Evolutionary conservation across 129 eudicot genomes (phyloP), one percentile per base, ranked within the genome.

Genomic region (Centrapalus pauciflorus): DNA sequence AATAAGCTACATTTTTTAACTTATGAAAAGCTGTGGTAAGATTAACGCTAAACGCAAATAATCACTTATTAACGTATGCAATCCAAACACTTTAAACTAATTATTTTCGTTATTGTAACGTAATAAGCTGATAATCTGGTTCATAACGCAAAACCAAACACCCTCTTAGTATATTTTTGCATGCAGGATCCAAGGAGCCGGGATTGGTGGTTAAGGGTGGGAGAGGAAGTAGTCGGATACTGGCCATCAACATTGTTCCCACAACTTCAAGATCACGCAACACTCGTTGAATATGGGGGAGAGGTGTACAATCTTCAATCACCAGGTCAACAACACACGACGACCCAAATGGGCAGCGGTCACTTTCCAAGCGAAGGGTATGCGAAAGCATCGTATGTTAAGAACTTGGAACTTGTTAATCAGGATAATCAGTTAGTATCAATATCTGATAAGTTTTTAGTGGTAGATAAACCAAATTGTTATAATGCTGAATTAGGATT

Each of bases 311-410:
- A 67, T 17, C 26, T 48, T 29, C 41, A 4, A 32, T 0, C 13
- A 21, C 16, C 10, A 32, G 63, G 63, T 4, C n/a, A 4, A n/a
- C 37, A 23, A 3, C 76, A 72, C 54, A 72, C 77, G 12, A 21
- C 71, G 8, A 64, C 77, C 20, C 50, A 50, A 49, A 72, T 72
- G 77, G 77, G 77, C 13, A 72, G 77, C 24, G 71, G 77, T 7
- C 70, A 34, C 20, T 72, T 72, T 35, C 38, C 71, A 4, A n/a
- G 5, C 7, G 71, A 62, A 72, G 77, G 77, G 35, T 62, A 23
- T 23, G 71, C 71, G 6, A 72, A 61, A 54, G 23, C 77, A 24
- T 16, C 64, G 17, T 72, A 50, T 45, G 56, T 64, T 28, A 72
- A 55, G 55, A 72, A 52, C 50, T 13, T 72, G 21, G 64, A 50